These are phyloP conservation scores for Udeniomyces megalosporus DNA, from an alignment of 768 basidiomycete species.

Conservation along the genomic window DNA sequence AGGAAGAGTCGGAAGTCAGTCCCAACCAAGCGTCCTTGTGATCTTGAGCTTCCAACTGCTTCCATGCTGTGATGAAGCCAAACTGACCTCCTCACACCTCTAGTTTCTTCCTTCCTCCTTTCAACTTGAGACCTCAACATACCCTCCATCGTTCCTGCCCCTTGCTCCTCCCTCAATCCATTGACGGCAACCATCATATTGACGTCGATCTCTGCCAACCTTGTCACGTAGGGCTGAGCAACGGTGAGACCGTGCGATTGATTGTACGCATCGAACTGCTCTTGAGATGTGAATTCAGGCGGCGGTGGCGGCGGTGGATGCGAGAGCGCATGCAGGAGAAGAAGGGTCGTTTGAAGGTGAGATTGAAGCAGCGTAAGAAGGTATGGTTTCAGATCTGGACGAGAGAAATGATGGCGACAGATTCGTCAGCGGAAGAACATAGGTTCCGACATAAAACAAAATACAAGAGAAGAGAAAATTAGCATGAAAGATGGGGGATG, in stretches of 20 bases:
- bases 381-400: conserved; percentile 6
- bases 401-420: too few species aligned
- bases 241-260: conserved; percentile 3
- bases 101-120: background rate
- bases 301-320: conserved; percentile 42
- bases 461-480: background rate
- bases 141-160: conserved; percentile 24
- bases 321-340: conserved; percentile 50
- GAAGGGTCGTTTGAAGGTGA: conserved; percentile 39
- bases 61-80: too few species aligned
- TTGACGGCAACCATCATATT: conserved; percentile 84
- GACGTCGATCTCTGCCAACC: conserved; percentile 63
- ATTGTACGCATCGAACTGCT: conserved; percentile 32
- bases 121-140: conserved; percentile 3
- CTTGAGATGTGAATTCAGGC: conserved; percentile 26
- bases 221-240: conserved; percentile 35
- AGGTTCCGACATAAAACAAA: too few species aligned
- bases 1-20: too few species aligned
- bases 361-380: conserved; percentile 47
- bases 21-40: too few species aligned
- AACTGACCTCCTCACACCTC: background rate
- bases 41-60: too few species aligned
- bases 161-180: conserved; percentile 76
- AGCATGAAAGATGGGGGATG: background rate
- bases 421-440: too few species aligned